phyloP scores from a whole-genome alignment of 805 yeast genomes.

The Candida ortonii region DNA sequence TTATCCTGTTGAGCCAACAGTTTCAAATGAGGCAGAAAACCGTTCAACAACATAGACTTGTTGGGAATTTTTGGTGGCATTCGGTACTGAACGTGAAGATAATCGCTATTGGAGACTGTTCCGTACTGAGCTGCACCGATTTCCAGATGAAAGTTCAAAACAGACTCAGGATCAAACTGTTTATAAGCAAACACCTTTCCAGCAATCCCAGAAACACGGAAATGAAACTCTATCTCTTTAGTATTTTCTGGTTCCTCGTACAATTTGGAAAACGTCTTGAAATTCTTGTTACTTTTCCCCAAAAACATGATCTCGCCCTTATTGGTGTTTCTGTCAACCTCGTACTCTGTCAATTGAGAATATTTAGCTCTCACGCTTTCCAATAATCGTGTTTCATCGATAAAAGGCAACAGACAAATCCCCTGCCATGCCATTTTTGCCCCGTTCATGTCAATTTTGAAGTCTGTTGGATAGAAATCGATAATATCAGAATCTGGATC shows the following conservation, averaged over 20 bases:
- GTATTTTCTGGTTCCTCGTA: constrained; percentile 36
- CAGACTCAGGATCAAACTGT: constrained; percentile 36
- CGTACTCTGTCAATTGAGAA: constrained; percentile 60
- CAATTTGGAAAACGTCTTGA: constrained; percentile 37
- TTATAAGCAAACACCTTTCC: constrained; percentile 47
- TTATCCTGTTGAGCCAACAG: constrained; percentile 69
- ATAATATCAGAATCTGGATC: constrained; percentile 76
- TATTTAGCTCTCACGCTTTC: constrained; percentile 66
- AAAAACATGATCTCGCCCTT: constrained; percentile 69
- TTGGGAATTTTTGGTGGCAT: constrained; percentile 61
- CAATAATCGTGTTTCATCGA: constrained; percentile 75
- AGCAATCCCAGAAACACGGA: constrained; percentile 53
- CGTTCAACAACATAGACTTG: constrained; percentile 82
- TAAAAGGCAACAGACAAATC: constrained; percentile 83
- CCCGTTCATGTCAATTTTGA: constrained; percentile 92
- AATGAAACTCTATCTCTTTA: constrained; percentile 41
- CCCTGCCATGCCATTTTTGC: constrained; percentile 96
- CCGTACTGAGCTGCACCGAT: constrained; percentile 34
- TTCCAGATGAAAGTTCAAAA: constrained; percentile 44
- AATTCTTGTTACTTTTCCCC: constrained; percentile 58
- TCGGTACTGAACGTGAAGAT: constrained; percentile 47
- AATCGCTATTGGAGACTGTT: constrained; percentile 38
- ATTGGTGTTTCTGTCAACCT: constrained; percentile 62
- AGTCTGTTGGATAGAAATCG: constrained; percentile 87
- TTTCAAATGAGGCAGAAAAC: constrained; percentile 60